phyloP scores from a whole-genome alignment of 768 basidiomycete species.

The Tremella mesenterica region DNA sequence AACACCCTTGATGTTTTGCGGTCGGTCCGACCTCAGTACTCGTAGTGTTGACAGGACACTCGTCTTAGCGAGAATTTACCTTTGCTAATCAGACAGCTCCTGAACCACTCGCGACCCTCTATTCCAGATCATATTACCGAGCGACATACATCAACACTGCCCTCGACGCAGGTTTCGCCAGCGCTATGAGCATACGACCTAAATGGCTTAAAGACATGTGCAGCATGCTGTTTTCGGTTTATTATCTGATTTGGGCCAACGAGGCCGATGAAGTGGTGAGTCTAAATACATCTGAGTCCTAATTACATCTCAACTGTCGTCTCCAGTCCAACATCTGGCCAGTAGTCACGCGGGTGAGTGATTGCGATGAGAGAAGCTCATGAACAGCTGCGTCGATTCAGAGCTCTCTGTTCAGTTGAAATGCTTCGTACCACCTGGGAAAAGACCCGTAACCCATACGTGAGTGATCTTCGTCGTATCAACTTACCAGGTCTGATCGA shows the following conservation, averaged over 20 bases:
- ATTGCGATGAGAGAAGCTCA: not conserved
- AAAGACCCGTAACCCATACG: slow-evolving; percentile 89
- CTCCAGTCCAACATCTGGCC: too few species aligned
- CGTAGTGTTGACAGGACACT: not conserved
- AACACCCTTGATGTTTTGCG: not conserved
- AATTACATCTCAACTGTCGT: too few species aligned
- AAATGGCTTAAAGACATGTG: slow-evolving; percentile 84
- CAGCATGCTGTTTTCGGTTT: slow-evolving; percentile 72
- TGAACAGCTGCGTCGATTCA: slow-evolving; percentile 70
- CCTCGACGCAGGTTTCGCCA: slow-evolving; percentile 94
- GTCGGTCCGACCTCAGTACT: not conserved
- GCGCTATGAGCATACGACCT: slow-evolving; percentile 83
- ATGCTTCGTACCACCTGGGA: slow-evolving; percentile 96
- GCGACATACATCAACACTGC: slow-evolving; percentile 92
- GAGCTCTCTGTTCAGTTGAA: slow-evolving; percentile 90
- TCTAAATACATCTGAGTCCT: slow-evolving; percentile 1
- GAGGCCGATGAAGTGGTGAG: slow-evolving; percentile 94
- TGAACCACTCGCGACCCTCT: slow-evolving; percentile 81
- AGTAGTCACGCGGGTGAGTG: too few species aligned
- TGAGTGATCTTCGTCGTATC: slow-evolving; percentile 43
- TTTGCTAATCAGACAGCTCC: slow-evolving; percentile 69
- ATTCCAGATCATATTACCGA: slow-evolving; percentile 85
- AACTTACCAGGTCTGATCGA: not conserved
- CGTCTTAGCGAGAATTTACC: too few species aligned
- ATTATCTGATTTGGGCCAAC: slow-evolving; percentile 81